Evolutionary conservation across 371 early-diverging fungal genomes (phyloP).

Genomic region (Entomophthora muscae): DNA sequence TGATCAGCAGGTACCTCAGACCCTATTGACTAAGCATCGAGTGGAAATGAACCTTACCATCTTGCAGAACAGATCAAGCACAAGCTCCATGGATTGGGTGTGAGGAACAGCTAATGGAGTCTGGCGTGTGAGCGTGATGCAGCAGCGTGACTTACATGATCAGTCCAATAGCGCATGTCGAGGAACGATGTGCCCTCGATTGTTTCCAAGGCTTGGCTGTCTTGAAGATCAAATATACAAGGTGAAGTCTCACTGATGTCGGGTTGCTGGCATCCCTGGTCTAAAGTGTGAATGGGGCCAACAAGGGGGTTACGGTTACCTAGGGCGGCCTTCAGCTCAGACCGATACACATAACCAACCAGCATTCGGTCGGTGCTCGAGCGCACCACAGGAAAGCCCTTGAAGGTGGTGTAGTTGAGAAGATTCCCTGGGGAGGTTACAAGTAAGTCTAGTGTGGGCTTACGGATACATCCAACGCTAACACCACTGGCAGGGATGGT

Average conservation of each 20-base stretch:
- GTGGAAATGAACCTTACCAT: constrained; percentile 21
- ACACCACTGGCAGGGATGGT: constrained; percentile 28
- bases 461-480: constrained; percentile 25
- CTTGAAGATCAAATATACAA: constrained; percentile 16
- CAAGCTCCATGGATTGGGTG: constrained; percentile 48
- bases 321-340: constrained; percentile 47
- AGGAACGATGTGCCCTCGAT: constrained; percentile 29
- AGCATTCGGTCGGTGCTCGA: constrained; percentile 25
- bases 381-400: constrained; percentile 58
- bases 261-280: constrained; percentile 11
- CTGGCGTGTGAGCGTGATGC: constrained; percentile 10
- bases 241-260: constrained; percentile 16
- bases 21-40: constrained; percentile 18
- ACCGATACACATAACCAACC: constrained; percentile 50
- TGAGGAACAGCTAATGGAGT: constrained; percentile 49
- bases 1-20: constrained; percentile 35
- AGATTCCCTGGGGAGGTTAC: constrained; percentile 24
- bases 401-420: constrained; percentile 26
- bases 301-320: constrained; percentile 22
- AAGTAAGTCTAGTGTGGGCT: neutral
- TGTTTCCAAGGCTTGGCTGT: constrained; percentile 16
- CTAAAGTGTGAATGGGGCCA: constrained; percentile 3
- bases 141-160: constrained; percentile 20
- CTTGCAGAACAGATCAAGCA: constrained; percentile 52
- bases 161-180: constrained; percentile 42